phyloP scores from a whole-genome alignment of 768 basidiomycete species.

The Leccinum broughii region DNA sequence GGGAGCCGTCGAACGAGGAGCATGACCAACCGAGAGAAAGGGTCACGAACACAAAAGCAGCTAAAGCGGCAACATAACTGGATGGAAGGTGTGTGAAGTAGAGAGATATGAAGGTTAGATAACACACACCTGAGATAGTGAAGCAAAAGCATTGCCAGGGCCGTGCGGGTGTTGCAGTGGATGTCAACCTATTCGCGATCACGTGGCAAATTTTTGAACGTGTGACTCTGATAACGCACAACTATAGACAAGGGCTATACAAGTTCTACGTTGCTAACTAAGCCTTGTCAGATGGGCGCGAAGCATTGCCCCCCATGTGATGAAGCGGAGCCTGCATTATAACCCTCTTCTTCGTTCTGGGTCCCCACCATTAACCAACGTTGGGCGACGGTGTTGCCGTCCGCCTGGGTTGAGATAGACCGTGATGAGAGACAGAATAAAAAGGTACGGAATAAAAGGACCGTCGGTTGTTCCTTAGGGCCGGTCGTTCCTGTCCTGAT shows the following conservation, averaged over 20 bases:
- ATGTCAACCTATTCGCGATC: neutral
- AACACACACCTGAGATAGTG: slow-evolving; percentile 58
- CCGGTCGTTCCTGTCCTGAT: slow-evolving; percentile 19
- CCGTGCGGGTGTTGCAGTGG: neutral
- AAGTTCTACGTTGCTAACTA: neutral
- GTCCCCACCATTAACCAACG: slow-evolving; percentile 76
- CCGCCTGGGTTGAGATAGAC: slow-evolving; percentile 72
- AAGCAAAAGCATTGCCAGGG: slow-evolving; percentile 43
- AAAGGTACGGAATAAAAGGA: neutral
- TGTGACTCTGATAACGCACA: neutral
- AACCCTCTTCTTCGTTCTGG: slow-evolving; percentile 62
- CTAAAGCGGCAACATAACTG: slow-evolving; percentile 75
- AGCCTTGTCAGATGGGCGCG: slow-evolving; percentile 46
- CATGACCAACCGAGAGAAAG: slow-evolving; percentile 77
- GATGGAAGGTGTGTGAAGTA: slow-evolving; percentile 23
- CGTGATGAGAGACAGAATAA: slow-evolving; percentile 44
- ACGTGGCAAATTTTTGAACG: neutral
- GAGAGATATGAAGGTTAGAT: slow-evolving; percentile 6
- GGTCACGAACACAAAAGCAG: slow-evolving; percentile 87
- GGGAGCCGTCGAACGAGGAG: neutral
- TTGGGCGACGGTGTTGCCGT: slow-evolving; percentile 36
- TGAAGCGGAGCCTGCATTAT: slow-evolving; percentile 59
- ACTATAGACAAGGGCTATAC: neutral
- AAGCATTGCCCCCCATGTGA: slow-evolving; percentile 39
- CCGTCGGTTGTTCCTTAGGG: slow-evolving; percentile 23